A percentile compares a stretch with the other conserved stretches of the same genome.
These are phyloP conservation scores for Durio zibethinus DNA, from an alignment of 345 rosid species.

Conservation along the genomic window DNA sequence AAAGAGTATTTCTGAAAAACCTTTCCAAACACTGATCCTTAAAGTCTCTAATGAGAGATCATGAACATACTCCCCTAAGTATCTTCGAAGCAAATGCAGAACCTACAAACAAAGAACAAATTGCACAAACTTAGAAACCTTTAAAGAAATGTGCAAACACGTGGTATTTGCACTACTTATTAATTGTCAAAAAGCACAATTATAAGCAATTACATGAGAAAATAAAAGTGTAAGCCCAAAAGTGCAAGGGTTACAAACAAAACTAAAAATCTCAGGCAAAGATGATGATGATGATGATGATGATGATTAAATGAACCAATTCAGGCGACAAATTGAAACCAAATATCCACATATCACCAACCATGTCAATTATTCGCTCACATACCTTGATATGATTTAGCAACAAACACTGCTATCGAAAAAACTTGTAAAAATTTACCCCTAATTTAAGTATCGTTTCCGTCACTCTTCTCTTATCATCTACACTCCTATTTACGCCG, in stretches of 20 bases:
- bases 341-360: background rate
- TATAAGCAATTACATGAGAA: background rate
- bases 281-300: too few relatives aligned
- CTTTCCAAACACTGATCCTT: slow-evolving; percentile 98
- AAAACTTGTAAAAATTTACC: background rate
- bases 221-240: background rate
- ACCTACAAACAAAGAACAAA: slow-evolving; percentile 49
- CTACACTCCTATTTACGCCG: background rate
- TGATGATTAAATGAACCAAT: background rate
- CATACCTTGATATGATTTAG: background rate
- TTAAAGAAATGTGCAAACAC: background rate
- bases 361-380: background rate
- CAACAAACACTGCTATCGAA: background rate
- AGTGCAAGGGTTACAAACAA: background rate
- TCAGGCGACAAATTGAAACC: background rate
- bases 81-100: slow-evolving; percentile 90
- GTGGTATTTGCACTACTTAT: background rate
- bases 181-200: background rate
- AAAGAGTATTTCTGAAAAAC: slow-evolving; percentile 31
- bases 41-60: slow-evolving; percentile 92
- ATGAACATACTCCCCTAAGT: slow-evolving; percentile 94
- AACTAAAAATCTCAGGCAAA: background rate
- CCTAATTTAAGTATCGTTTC: background rate
- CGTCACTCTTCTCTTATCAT: background rate
- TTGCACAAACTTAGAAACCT: background rate